A percentile compares a stretch with the other conserved stretches of the same genome.
phyloP scores from a whole-genome alignment of 805 yeast genomes.

The Yarrowia yakushimensis region DNA sequence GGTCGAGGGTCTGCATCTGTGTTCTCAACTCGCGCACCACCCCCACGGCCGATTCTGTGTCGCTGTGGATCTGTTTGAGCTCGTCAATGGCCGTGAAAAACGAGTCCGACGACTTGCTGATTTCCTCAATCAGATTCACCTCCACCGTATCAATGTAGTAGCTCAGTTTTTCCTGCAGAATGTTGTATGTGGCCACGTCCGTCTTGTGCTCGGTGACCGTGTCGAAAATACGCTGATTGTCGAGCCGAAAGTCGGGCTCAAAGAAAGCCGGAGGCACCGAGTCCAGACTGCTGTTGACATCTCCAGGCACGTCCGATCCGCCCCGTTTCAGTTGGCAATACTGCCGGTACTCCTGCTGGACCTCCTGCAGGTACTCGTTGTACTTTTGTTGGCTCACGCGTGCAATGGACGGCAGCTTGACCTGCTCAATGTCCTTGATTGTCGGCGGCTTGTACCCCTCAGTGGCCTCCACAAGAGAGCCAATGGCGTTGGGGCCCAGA shows the following conservation, averaged over 20 bases:
- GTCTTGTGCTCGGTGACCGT: constrained; percentile 63
- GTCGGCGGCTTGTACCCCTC: constrained; percentile 20
- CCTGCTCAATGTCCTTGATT: constrained; percentile 25
- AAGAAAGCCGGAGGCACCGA: constrained; percentile 68
- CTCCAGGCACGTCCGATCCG: constrained; percentile 1
- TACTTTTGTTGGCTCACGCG: constrained; percentile 5
- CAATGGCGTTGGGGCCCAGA: constrained; percentile 21
- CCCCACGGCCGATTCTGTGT: constrained; percentile 44
- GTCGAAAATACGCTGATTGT: constrained; percentile 81
- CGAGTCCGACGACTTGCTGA: constrained; percentile 76
- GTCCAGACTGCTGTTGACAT: not conserved
- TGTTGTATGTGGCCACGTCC: constrained; percentile 48
- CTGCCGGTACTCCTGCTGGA: constrained; percentile 8
- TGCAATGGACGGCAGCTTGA: constrained; percentile 19
- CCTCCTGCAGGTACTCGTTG: constrained; percentile 16
- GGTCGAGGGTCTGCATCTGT: constrained; percentile 47
- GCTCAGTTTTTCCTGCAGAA: constrained; percentile 72
- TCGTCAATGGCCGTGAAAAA: constrained; percentile 84
- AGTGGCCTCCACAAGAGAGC: constrained; percentile 18
- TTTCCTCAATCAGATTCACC: constrained; percentile 71
- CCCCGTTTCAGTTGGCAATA: constrained; percentile 14
- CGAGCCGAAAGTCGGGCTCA: constrained; percentile 67
- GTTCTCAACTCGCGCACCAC: constrained; percentile 47
- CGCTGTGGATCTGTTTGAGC: constrained; percentile 54
- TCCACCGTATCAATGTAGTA: constrained; percentile 84